Evolutionary conservation across 2,329 filamentous ascomycete species (phyloP).

Genomic region (Epichloe hybrida): DNA sequence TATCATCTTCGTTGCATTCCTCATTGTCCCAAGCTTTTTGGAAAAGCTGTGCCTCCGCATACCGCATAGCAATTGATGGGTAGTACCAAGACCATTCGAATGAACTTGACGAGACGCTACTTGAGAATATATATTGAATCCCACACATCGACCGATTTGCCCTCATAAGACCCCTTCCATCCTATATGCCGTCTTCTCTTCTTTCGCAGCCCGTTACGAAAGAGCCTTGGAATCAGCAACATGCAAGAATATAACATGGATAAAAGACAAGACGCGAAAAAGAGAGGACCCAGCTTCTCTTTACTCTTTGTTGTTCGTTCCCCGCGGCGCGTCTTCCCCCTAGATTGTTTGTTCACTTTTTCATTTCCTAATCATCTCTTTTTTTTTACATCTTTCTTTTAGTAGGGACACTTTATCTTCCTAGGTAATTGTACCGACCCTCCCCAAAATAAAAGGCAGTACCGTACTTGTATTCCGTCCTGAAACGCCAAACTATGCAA

Average conservation of each 20-base stretch:
- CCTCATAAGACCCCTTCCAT: not conserved
- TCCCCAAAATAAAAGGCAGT: not conserved
- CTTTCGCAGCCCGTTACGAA: not conserved
- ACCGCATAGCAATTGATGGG: not conserved
- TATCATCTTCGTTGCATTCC: no score
- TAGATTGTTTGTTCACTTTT: not conserved
- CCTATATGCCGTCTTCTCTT: not conserved
- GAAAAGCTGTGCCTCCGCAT: no score
- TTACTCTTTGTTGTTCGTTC: not conserved
- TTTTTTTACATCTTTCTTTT: not conserved
- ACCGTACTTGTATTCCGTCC: conserved; percentile 14
- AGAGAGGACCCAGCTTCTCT: not conserved
- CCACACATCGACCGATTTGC: not conserved
- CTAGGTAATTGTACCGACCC: not conserved
- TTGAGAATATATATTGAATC: not conserved
- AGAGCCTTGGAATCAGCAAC: not conserved
- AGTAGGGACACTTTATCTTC: not conserved
- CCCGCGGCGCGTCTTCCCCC: not conserved
- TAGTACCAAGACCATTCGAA: not conserved
- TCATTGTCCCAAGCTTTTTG: no score
- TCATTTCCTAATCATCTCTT: not conserved
- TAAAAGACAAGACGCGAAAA: not conserved
- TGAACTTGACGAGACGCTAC: no score
- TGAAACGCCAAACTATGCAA: conserved; percentile 30
- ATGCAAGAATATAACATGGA: not conserved